A percentile compares a stretch with the other conserved stretches of the same genome.
These are phyloP conservation scores for Zancudomyces culisetae DNA, from an alignment of 371 early-diverging fungal species.

Conservation along the genomic window DNA sequence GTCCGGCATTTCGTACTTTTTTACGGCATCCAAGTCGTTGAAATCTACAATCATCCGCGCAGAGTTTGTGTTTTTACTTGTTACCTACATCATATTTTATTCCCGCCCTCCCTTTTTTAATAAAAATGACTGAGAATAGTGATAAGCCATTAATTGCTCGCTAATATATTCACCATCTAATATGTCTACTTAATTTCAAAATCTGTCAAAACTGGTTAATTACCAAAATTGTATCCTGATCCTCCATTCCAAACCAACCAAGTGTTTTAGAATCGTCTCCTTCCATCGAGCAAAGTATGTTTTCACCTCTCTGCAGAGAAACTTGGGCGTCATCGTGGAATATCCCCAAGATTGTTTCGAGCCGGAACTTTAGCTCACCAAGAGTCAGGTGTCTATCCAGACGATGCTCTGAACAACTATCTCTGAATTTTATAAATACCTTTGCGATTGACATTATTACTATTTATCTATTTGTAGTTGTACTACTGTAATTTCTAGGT, in stretches of 20 bases:
- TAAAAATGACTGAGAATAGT: background rate
- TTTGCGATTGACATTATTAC: conserved; percentile 25
- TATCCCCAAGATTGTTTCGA: conserved; percentile 87
- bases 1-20: conserved; percentile 77
- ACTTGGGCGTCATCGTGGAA: conserved; percentile 45
- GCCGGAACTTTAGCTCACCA: conserved; percentile 36
- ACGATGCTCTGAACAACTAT: conserved; percentile 24
- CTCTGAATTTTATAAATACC: conserved; percentile 34
- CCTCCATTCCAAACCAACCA: conserved; percentile 67
- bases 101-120: too few species aligned
- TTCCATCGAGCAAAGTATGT: conserved; percentile 33
- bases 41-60: conserved; percentile 30
- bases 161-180: background rate
- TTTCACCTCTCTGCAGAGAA: conserved; percentile 34
- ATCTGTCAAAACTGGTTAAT: conserved; percentile 2
- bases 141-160: background rate
- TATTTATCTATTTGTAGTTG: too few species aligned
- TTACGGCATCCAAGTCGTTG: conserved; percentile 69
- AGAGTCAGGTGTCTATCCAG: conserved; percentile 10
- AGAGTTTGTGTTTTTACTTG: background rate
- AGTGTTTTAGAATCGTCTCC: conserved; percentile 53
- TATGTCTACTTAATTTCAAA: background rate
- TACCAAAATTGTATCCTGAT: conserved; percentile 54
- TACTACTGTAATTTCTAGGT: too few species aligned
- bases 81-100: too few species aligned